Conservation (phyloP, 768 basidiomycete genomes). For the Kondoa subrosea region DNA sequence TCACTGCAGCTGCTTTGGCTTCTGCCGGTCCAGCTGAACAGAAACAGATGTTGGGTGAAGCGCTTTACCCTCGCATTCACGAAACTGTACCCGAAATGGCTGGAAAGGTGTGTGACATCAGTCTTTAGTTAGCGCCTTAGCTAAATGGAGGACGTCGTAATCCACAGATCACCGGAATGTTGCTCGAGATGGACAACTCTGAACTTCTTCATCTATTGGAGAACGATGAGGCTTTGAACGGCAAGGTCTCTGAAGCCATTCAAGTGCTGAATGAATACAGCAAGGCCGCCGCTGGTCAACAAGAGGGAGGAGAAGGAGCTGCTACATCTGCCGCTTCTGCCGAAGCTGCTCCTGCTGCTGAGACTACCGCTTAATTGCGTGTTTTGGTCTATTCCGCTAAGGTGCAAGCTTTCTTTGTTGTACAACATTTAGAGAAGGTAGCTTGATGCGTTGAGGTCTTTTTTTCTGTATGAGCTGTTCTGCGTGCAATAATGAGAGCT, state of each 20-base stretch:
- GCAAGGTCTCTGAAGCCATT: conserved; percentile 85
- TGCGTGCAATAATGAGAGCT: neutral
- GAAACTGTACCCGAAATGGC: conserved; percentile 80
- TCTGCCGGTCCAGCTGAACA: conserved; percentile 58
- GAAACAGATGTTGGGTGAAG: conserved; percentile 98
- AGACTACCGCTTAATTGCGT: neutral
- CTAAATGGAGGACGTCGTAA: too few species aligned
- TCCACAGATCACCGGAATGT: conserved; percentile 41
- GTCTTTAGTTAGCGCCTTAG: too few species aligned
- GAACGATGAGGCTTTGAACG: conserved; percentile 57
- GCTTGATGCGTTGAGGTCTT: too few species aligned
- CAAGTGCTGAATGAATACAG: conserved; percentile 68
- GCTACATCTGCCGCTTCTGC: conserved; percentile 21
- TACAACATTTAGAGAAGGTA: too few species aligned
- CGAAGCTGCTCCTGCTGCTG: neutral
- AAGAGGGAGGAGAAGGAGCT: conserved; percentile 35
- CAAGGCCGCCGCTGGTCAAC: conserved; percentile 10
- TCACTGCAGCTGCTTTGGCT: conserved; percentile 49
- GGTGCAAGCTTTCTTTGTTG: too few species aligned
- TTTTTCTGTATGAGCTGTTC: neutral
- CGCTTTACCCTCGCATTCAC: conserved; percentile 30
- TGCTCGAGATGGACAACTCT: conserved; percentile 94
- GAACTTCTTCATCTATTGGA: conserved; percentile 84
- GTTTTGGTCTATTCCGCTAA: too few species aligned
- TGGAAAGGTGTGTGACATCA: conserved; percentile 95